phyloP scores from a whole-genome alignment of 495 filamentous ascomycete species.

The Tuber aestivum region DNA sequence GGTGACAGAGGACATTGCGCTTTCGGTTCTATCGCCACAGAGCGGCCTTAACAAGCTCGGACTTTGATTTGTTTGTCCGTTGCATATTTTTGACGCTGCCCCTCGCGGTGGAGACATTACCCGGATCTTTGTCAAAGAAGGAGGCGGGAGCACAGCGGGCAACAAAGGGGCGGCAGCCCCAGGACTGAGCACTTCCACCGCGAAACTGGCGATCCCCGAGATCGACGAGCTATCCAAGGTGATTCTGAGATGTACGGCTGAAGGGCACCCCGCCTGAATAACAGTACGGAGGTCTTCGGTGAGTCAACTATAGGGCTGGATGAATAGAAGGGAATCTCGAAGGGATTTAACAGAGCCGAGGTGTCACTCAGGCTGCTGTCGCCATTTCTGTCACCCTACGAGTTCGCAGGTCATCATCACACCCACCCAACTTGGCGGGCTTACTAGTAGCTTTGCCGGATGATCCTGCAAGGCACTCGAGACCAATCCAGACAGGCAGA shows the following conservation, averaged over 20 bases:
- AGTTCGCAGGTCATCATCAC: slow-evolving; percentile 32
- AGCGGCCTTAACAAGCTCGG: slow-evolving; percentile 15
- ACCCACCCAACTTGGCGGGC: slow-evolving; percentile 25
- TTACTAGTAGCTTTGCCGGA: slow-evolving; percentile 29
- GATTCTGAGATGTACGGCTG: slow-evolving; percentile 22
- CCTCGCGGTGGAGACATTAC: slow-evolving; percentile 15
- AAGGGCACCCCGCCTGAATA: slow-evolving; percentile 19
- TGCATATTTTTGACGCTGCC: slow-evolving; percentile 30
- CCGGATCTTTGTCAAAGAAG: background rate
- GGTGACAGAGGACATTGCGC: slow-evolving; percentile 22
- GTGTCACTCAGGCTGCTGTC: slow-evolving; percentile 25
- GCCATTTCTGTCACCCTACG: slow-evolving; percentile 34
- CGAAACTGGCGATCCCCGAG: slow-evolving; percentile 23
- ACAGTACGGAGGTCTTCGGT: slow-evolving; percentile 14
- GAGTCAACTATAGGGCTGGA: slow-evolving; percentile 21
- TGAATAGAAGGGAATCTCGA: slow-evolving; percentile 22
- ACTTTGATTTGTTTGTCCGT: slow-evolving; percentile 26
- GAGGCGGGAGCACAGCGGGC: slow-evolving; percentile 7
- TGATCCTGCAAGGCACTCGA: slow-evolving; percentile 16
- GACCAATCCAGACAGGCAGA: slow-evolving; percentile 25
- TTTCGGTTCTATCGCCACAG: slow-evolving; percentile 21
- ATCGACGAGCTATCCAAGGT: slow-evolving; percentile 25
- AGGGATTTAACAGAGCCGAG: slow-evolving; percentile 17
- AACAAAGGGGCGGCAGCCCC: slow-evolving; percentile 34
- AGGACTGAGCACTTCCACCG: slow-evolving; percentile 26